These are phyloP conservation scores for Vigna hirtella DNA, from an alignment of 306 rosid genomes.

Conservation along the genomic window DNA sequence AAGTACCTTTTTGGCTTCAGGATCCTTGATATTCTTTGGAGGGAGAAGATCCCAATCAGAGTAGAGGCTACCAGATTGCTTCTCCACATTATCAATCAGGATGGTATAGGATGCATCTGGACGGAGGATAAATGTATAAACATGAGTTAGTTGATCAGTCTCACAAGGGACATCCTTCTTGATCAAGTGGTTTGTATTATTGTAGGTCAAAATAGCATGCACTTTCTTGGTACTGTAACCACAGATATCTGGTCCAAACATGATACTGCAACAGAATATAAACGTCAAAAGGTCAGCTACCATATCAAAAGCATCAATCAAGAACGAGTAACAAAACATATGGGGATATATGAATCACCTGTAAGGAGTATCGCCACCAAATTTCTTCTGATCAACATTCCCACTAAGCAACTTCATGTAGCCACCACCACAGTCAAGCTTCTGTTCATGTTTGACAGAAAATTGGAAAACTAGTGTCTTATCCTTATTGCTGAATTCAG, in stretches of 20 bases:
- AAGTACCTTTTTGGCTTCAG: slow-evolving; percentile 84
- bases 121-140: slow-evolving; percentile 86
- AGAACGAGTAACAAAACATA: slow-evolving; percentile 3
- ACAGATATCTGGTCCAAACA: slow-evolving; percentile 99
- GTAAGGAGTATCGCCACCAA: slow-evolving; percentile 97
- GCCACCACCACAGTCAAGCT: slow-evolving; percentile 99
- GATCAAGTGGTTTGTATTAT: slow-evolving; percentile 82
- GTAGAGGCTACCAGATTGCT: slow-evolving; percentile 95
- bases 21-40: slow-evolving; percentile 91
- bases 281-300: slow-evolving; percentile 37
- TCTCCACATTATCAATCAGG: slow-evolving; percentile 91
- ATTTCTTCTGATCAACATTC: slow-evolving; percentile 93
- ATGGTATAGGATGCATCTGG: slow-evolving; percentile 98
- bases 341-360: slow-evolving; percentile 58
- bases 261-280: slow-evolving; percentile 67
- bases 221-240: slow-evolving; percentile 99
- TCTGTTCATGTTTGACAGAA: slow-evolving; percentile 96
- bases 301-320: background rate
- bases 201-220: slow-evolving; percentile 87
- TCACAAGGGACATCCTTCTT: slow-evolving; percentile 99
- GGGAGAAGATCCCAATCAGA: slow-evolving; percentile 96
- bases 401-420: slow-evolving; percentile 95
- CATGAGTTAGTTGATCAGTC: slow-evolving; percentile 95
- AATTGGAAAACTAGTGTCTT: slow-evolving; percentile 89
- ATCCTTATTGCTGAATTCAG: slow-evolving; percentile 96